A percentile compares a stretch with the other conserved stretches of the same genome.
These are phyloP conservation scores for Barbatosphaeria neglecta DNA, from an alignment of 495 filamentous ascomycete genomes.

Conservation along the genomic window DNA sequence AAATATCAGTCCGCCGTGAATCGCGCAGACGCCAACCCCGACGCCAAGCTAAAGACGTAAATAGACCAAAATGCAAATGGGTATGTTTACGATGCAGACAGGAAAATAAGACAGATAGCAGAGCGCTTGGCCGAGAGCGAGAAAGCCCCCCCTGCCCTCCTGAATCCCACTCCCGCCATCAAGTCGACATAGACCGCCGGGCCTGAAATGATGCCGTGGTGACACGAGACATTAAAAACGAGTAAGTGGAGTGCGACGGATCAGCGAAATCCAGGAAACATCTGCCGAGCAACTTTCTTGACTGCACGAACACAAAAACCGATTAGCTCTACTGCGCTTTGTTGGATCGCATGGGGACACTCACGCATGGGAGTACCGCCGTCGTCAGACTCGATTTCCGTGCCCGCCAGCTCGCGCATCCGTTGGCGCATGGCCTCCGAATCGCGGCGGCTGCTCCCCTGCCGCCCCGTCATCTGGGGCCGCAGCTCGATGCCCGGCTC, in stretches of 20 bases:
- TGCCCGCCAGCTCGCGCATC: slow-evolving; percentile 20
- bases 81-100: too few species aligned
- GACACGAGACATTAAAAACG: not conserved
- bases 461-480: not conserved
- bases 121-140: not conserved
- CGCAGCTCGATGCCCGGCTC: not conserved
- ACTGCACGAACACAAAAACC: slow-evolving; percentile 4
- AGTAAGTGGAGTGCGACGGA: not conserved
- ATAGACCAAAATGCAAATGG: not conserved
- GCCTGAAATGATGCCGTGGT: too few species aligned
- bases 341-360: not conserved
- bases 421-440: slow-evolving; percentile 8
- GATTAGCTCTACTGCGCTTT: not conserved
- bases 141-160: not conserved
- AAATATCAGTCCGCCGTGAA: too few species aligned
- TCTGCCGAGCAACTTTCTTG: slow-evolving; percentile 8
- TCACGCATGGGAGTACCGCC: slow-evolving; percentile 9
- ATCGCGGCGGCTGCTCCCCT: not conserved
- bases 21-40: not conserved
- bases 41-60: not conserved
- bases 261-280: slow-evolving; percentile 17
- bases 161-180: not conserved
- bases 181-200: too few species aligned
- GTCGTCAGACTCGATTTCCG: slow-evolving; percentile 9
- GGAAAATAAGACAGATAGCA: too few species aligned